These are phyloP conservation scores for Phytophthora multivora DNA, from an alignment of 352 stramenopile genomes.

Conservation along the genomic window DNA sequence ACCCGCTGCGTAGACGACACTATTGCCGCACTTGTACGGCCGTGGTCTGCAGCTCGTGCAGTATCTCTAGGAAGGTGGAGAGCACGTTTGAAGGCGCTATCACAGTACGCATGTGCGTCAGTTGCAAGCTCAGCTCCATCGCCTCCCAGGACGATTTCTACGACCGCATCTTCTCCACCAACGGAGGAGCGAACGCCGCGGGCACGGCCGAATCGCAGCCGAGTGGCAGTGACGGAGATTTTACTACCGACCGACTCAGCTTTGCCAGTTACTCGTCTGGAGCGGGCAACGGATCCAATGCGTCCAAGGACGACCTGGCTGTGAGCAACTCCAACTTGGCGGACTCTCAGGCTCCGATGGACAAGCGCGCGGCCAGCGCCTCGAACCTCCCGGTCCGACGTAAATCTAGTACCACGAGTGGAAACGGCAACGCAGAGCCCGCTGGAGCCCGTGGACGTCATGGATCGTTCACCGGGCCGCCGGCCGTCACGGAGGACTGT, in stretches of 20 bases:
- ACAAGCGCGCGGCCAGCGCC: constrained; percentile 43
- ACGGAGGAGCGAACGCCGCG: constrained; percentile 22
- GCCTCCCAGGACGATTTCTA: constrained; percentile 80
- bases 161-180: constrained; percentile 75
- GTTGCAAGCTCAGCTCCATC: constrained; percentile 79
- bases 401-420: constrained; percentile 61
- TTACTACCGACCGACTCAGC: constrained; percentile 48
- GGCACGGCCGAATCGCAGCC: constrained; percentile 29
- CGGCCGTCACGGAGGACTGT: constrained; percentile 40
- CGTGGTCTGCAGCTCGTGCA: constrained; percentile 83
- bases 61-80: constrained; percentile 71
- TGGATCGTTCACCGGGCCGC: constrained; percentile 15
- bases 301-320: constrained; percentile 27
- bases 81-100: constrained; percentile 52
- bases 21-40: constrained; percentile 72
- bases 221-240: constrained; percentile 41
- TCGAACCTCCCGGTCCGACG: constrained; percentile 48
- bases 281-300: constrained; percentile 31
- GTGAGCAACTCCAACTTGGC: neutral
- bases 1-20: constrained; percentile 77
- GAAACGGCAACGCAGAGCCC: constrained; percentile 22
- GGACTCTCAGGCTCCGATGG: constrained; percentile 26
- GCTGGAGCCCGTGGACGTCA: constrained; percentile 19
- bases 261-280: constrained; percentile 52
- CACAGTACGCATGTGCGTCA: constrained; percentile 80